Evolutionary conservation across 129 eudicot genomes (phyloP), one percentile per base, ranked within the genome.

Genomic region (Logfia minima): DNA sequence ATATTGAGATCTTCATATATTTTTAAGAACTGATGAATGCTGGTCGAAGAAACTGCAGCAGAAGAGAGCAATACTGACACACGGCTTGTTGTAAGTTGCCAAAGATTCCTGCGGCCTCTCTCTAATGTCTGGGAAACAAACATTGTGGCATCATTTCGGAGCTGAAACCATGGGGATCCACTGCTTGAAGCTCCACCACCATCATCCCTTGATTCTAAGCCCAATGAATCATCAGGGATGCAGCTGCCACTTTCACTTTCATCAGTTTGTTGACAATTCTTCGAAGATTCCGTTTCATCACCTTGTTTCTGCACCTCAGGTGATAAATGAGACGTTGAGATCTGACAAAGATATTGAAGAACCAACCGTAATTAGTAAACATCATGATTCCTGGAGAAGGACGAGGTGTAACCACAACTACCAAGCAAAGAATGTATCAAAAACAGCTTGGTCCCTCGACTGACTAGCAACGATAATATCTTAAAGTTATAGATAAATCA

Each of bases 21-120:
- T 82, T 83, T 91, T 74, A 95, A 76, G 76, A 95, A 95, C 75
- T 95, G 96, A 80, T 95, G 97, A 81, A 92, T 91, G 82, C 99
- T 95, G 43, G 96, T 80, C 18, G 99, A 95, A 84, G 83, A 83
- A 88, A 86, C 93, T 6, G 99, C 96, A 69, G 92, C 29, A 70
- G 97, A 91, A 41, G 96, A 91, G 60, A 95, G 97, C 89, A 95
- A 79, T 23, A 95, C 99, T 39, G 97, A 87, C 48, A 92, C 80
- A 48, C 99, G 99, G 75, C 97, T 95, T 80, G 96, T 85, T 45
- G 90, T 80, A 70, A 95, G 97, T 81, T 95, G 97, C 99, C 96
- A 95, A 65, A 95, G 89, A 84, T 91, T 91, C 75, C 73, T 89
- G 22, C 97, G 85, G 37, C 97, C 99, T 80, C 96, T 95, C 64